These are phyloP conservation scores for Hypoxylon sp. DNA, from an alignment of 2,329 filamentous ascomycete species.

Conservation along the genomic window DNA sequence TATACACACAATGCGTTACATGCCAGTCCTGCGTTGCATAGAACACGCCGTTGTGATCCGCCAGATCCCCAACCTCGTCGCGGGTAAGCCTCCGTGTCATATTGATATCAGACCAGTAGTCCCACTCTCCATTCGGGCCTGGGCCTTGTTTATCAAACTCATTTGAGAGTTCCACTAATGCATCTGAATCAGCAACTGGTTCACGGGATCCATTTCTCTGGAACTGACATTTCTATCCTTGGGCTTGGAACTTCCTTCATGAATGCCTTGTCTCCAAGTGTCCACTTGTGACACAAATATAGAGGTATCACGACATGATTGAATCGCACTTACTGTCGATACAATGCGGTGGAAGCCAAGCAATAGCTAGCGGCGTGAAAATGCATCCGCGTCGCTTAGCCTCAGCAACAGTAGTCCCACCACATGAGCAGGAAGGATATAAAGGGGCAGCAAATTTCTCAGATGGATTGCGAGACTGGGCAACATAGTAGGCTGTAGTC, in stretches of 20 bases:
- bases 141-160: background rate
- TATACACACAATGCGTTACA: background rate
- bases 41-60: background rate
- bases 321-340: background rate
- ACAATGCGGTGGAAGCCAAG: background rate
- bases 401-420: background rate
- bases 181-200: background rate
- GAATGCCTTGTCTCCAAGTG: too few relatives aligned
- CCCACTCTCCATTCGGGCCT: background rate
- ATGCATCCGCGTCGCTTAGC: background rate
- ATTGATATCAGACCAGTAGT: background rate
- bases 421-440: background rate
- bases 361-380: background rate
- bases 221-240: too few relatives aligned
- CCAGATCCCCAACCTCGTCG: background rate
- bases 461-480: background rate
- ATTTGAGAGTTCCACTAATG: background rate
- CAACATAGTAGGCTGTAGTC: background rate
- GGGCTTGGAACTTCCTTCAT: too few relatives aligned
- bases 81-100: background rate
- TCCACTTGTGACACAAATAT: background rate
- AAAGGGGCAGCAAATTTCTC: background rate
- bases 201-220: background rate
- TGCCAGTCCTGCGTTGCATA: background rate
- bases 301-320: background rate